Percentiles rank a stretch among this genome's conserved stretches.
phyloP scores from a whole-genome alignment of 2,329 filamentous ascomycete species.

The Colletotrichum salicis region DNA sequence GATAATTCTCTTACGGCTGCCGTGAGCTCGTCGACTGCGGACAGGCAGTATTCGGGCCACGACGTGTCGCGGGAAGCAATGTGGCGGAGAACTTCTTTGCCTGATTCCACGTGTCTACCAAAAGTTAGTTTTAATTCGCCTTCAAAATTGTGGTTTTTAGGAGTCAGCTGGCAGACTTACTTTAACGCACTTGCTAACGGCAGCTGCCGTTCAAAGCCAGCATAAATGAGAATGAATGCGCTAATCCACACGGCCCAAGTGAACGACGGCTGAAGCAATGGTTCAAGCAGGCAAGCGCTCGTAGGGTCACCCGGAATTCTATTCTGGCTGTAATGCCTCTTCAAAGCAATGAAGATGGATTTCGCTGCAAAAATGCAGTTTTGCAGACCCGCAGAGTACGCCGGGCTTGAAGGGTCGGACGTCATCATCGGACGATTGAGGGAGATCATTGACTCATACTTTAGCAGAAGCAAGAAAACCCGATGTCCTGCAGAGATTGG shows the following conservation, averaged over 20 bases:
- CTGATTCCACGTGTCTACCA: constrained; percentile 42
- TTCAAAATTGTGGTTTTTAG: background rate
- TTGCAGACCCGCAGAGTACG: constrained; percentile 60
- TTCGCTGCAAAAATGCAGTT: constrained; percentile 62
- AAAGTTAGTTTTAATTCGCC: background rate
- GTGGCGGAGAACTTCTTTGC: constrained; percentile 43
- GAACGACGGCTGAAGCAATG: constrained; percentile 61
- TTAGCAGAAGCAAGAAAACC: constrained; percentile 54
- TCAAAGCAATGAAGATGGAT: constrained; percentile 56
- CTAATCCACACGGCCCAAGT: constrained; percentile 66
- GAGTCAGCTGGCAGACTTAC: constrained; percentile 41
- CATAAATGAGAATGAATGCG: constrained; percentile 61
- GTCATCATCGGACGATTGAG: constrained; percentile 62
- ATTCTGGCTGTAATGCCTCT: constrained; percentile 39
- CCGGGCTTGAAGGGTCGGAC: constrained; percentile 52
- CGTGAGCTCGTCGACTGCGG: constrained; percentile 45
- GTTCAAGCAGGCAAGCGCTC: constrained; percentile 36
- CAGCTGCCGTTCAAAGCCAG: constrained; percentile 57
- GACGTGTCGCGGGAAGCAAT: constrained; percentile 44
- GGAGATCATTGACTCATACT: constrained; percentile 62
- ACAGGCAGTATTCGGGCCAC: constrained; percentile 47
- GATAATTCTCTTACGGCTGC: constrained; percentile 43
- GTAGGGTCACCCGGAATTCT: constrained; percentile 18
- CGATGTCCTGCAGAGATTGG: constrained; percentile 46
- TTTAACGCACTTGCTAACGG: constrained; percentile 50